phyloP scores from a whole-genome alignment of 495 filamentous ascomycete species.

The Trichoderma asperelloides region DNA sequence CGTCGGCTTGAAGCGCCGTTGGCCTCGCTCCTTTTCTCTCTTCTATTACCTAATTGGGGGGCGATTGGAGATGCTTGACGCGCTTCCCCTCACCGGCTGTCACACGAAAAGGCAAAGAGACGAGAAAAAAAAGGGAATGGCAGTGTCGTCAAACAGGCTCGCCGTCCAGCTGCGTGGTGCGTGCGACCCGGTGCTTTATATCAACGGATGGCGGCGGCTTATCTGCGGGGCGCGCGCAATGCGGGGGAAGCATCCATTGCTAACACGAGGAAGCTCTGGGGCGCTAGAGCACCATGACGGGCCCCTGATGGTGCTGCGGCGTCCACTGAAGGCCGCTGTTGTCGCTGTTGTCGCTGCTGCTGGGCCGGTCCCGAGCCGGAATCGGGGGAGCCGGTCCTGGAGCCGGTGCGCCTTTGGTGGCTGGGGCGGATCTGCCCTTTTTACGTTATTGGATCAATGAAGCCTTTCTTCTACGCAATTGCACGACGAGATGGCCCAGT shows the following conservation, averaged over 20 bases:
- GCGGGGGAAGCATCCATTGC: neutral
- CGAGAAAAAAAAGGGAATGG: neutral
- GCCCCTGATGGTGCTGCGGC: no score
- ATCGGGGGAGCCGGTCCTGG: no score
- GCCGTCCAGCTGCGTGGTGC: neutral
- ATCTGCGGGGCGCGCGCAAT: neutral
- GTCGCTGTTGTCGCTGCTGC: no score
- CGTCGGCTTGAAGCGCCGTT: neutral
- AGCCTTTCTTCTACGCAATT: no score
- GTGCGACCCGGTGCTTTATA: neutral
- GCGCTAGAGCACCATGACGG: no score
- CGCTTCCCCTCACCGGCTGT: neutral
- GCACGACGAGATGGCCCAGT: neutral
- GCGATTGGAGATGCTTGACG: neutral
- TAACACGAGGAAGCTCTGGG: no score
- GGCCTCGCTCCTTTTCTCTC: neutral
- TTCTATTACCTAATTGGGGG: neutral
- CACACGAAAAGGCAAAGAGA: neutral
- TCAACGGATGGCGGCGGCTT: constrained; percentile 3
- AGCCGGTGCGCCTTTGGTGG: neutral
- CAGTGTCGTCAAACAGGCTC: neutral
- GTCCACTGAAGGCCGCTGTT: no score
- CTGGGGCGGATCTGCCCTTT: neutral
- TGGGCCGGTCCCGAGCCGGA: no score
- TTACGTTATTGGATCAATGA: neutral